A percentile compares a stretch with the other conserved stretches of the same genome.
Conservation (phyloP, 768 basidiomycete species). For the Tylopilus rubrobrunneus region DNA sequence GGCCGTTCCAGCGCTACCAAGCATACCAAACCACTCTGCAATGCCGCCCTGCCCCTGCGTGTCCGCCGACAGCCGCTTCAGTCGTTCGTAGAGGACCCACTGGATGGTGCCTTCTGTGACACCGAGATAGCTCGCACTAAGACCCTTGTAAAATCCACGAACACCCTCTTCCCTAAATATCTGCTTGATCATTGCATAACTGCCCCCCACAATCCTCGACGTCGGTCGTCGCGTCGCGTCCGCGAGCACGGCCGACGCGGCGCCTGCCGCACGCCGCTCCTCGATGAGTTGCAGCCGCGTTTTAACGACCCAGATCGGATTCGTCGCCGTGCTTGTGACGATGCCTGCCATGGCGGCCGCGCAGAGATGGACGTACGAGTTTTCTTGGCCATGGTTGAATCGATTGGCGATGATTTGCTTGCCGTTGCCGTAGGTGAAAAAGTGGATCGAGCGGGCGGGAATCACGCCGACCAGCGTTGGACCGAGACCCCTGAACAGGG, state of each 20-base stretch:
- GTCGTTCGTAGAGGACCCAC: conserved; percentile 93
- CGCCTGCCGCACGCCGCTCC: conserved; percentile 15
- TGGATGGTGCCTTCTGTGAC: conserved; percentile 96
- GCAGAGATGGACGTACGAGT: conserved; percentile 76
- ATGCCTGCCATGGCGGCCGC: conserved; percentile 88
- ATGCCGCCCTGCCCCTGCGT: conserved; percentile 54
- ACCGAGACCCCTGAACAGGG: conserved; percentile 91
- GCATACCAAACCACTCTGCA: conserved; percentile 73
- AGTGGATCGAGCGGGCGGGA: conserved; percentile 95
- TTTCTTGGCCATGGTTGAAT: conserved; percentile 77
- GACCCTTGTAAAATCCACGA: conserved; percentile 88
- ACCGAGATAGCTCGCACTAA: conserved; percentile 92
- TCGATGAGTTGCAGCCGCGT: conserved; percentile 82
- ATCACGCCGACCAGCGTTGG: conserved; percentile 93
- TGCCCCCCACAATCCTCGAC: conserved; percentile 44
- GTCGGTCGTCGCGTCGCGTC: conserved; percentile 8
- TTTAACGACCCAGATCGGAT: conserved; percentile 99
- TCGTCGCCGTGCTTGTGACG: conserved; percentile 84
- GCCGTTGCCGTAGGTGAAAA: conserved; percentile 96
- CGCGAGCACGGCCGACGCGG: background rate
- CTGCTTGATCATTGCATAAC: conserved; percentile 58
- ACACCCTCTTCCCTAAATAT: conserved; percentile 82
- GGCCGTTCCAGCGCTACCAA: conserved; percentile 87
- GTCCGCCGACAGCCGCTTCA: conserved; percentile 65
- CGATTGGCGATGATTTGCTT: conserved; percentile 84